phyloP scores from a whole-genome alignment of 306 rosid species.

The Alnus glutinosa region DNA sequence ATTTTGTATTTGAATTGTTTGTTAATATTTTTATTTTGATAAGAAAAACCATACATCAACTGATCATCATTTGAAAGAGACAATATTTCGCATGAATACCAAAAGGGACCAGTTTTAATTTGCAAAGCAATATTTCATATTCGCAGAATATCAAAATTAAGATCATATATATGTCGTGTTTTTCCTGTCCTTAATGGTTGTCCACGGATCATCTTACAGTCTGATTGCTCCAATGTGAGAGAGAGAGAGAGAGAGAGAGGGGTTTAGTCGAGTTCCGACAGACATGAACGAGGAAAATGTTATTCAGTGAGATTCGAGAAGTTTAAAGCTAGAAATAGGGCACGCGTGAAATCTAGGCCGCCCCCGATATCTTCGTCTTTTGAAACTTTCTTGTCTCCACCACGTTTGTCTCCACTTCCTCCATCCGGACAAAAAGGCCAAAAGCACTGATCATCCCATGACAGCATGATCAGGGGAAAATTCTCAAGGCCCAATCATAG shows the following conservation, averaged over 20 bases:
- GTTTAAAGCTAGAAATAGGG: constrained; percentile 39
- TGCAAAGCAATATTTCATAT: no score
- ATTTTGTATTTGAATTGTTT: no score
- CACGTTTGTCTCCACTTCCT: constrained; percentile 41
- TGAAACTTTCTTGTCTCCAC: constrained; percentile 50
- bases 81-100: no score
- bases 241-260: background rate
- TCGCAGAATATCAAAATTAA: background rate
- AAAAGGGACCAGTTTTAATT: no score
- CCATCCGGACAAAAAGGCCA: constrained; percentile 25
- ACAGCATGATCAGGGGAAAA: background rate
- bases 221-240: background rate
- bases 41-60: no score
- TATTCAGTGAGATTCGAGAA: constrained; percentile 31
- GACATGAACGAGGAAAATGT: constrained; percentile 25
- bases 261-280: constrained; percentile 1
- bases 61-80: no score
- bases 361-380: constrained; percentile 32
- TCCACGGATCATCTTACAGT: constrained; percentile 12
- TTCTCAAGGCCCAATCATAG: constrained; percentile 9
- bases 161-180: constrained; percentile 27
- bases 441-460: background rate
- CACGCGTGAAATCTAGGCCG: constrained; percentile 64
- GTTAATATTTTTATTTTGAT: no score
- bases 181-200: constrained; percentile 23